A percentile compares a stretch with the other conserved stretches of the same genome.
phyloP scores from a whole-genome alignment of 306 rosid genomes.

The Lotus japonicus region DNA sequence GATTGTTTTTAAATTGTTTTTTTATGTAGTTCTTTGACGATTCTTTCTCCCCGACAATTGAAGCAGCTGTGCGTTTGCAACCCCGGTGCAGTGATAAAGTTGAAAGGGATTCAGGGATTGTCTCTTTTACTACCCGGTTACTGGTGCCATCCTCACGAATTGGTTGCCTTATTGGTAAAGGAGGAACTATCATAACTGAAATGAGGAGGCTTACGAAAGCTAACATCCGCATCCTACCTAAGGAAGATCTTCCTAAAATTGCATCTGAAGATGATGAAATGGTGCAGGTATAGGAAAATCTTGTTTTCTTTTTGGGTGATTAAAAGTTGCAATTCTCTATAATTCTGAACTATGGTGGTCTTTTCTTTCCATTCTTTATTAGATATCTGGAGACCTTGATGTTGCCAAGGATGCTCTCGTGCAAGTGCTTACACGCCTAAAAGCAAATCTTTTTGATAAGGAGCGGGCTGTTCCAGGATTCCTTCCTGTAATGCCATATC shows the following conservation, averaged over 20 bases:
- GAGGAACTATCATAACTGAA: slow-evolving; percentile 85
- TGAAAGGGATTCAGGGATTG: slow-evolving; percentile 90
- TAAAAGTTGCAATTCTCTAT: neutral
- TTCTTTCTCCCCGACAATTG: slow-evolving; percentile 70
- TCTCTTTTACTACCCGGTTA: slow-evolving; percentile 80
- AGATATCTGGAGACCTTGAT: slow-evolving; percentile 93
- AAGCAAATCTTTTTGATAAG: slow-evolving; percentile 83
- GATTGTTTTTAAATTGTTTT: neutral
- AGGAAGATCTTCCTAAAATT: slow-evolving; percentile 82
- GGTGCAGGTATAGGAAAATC: slow-evolving; percentile 70
- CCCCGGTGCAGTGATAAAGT: slow-evolving; percentile 91
- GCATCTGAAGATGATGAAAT: slow-evolving; percentile 92
- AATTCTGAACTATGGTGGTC: neutral
- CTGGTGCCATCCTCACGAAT: slow-evolving; percentile 84
- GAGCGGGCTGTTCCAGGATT: slow-evolving; percentile 72
- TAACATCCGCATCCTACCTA: slow-evolving; percentile 77
- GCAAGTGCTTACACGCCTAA: slow-evolving; percentile 71
- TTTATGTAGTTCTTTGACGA: slow-evolving; percentile 72
- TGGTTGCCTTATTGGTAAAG: slow-evolving; percentile 98
- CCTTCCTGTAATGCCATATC: slow-evolving; percentile 82
- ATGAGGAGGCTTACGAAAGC: slow-evolving; percentile 92
- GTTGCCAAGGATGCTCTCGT: slow-evolving; percentile 93
- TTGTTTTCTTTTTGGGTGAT: neutral
- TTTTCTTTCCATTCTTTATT: neutral
- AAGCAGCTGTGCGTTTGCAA: slow-evolving; percentile 90